A percentile compares a stretch with the other conserved stretches of the same genome.
These are phyloP conservation scores for Chrysanthemum makinoi DNA, from an alignment of 129 eudicot genomes.

Conservation along the genomic window DNA sequence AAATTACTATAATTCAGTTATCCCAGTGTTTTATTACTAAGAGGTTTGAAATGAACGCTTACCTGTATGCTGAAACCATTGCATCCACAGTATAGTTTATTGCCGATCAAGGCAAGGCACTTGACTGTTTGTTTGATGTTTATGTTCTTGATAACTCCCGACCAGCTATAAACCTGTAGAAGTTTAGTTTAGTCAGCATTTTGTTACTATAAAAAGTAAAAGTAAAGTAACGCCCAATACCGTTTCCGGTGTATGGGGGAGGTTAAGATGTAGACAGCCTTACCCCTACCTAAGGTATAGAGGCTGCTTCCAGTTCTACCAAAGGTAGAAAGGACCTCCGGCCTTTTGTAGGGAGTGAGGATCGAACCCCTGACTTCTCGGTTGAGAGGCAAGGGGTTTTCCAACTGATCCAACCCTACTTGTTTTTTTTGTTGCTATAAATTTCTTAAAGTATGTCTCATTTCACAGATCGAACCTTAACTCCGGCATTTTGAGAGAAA, in stretches of 20 bases:
- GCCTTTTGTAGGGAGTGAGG: too few relatives aligned
- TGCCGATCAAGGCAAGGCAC: constrained; percentile 50
- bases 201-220: too few relatives aligned
- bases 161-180: constrained; percentile 65
- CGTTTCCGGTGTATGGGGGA: too few relatives aligned
- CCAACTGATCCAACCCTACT: too few relatives aligned
- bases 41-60: neutral
- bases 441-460: neutral
- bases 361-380: too few relatives aligned
- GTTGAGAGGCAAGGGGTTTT: too few relatives aligned
- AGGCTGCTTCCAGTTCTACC: too few relatives aligned
- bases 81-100: constrained; percentile 78
- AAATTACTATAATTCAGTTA: neutral
- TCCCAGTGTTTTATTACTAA: neutral
- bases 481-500: constrained; percentile 69
- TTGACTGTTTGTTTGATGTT: constrained; percentile 70
- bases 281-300: too few relatives aligned
- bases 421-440: neutral
- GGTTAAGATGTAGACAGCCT: too few relatives aligned
- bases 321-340: too few relatives aligned
- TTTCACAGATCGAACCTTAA: constrained; percentile 44
- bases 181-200: constrained; percentile 6
- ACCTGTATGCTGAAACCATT: constrained; percentile 65
- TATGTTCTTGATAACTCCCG: constrained; percentile 59
- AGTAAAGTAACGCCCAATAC: too few relatives aligned